Evolutionary conservation across 306 rosid species (phyloP).

Genomic region (Corylus heterophylla): DNA sequence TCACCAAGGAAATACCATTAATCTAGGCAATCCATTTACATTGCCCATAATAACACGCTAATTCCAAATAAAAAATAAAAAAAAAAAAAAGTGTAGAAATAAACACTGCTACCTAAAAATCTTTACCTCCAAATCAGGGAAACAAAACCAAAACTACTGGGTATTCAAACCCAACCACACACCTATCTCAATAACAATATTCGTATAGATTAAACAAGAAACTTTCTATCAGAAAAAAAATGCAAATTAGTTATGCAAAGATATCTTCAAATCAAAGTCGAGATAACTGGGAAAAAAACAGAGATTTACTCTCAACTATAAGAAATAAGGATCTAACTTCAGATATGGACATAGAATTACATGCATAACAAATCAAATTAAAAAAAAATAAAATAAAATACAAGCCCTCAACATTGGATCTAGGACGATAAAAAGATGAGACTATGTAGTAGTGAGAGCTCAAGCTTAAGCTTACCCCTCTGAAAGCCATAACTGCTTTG

Average conservation of each 20-base stretch:
- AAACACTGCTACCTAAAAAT: background rate
- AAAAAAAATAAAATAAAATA: background rate
- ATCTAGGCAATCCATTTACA: background rate
- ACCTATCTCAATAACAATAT: background rate
- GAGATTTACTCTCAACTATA: background rate
- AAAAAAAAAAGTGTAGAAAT: background rate
- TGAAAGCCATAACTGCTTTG: constrained; percentile 57
- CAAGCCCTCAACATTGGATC: background rate
- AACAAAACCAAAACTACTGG: background rate
- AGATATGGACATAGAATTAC: background rate
- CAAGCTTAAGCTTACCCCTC: constrained; percentile 50
- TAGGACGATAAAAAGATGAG: background rate
- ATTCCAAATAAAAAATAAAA: background rate
- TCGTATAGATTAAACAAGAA: background rate
- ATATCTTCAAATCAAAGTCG: background rate
- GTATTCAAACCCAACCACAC: background rate
- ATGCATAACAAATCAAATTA: background rate
- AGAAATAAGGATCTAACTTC: background rate
- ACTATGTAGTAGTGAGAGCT: constrained; percentile 12
- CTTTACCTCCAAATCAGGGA: background rate
- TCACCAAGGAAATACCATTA: background rate
- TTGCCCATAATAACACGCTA: background rate
- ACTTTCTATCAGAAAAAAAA: background rate
- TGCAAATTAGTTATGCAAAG: background rate
- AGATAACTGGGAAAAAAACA: background rate